Base-by-base conservation (phyloP, 2,329 filamentous ascomycete genomes). In the Hortaea sp. region DNA sequence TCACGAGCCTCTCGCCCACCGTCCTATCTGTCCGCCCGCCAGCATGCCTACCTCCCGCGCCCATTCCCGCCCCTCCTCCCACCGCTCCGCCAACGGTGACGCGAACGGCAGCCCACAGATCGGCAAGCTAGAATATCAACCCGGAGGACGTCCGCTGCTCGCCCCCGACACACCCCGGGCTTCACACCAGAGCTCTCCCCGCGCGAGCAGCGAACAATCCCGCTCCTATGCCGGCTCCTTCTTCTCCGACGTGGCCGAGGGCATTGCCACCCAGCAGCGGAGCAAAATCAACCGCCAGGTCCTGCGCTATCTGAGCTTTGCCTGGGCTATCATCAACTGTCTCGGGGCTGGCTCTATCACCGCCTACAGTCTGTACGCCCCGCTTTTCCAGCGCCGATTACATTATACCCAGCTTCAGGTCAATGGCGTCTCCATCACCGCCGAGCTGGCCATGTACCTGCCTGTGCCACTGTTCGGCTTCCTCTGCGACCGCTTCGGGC, bases 321-420 rank as follows among this genome's bases (percentile, higher is more conserved):
- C 64, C 29, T 81, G 75, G 74, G 78, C 77, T 32, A 69, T 82
- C 45, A 62, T 82, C 49, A 78, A 72, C 59, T 80, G 77, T 56
- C 76, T 95, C 30, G 92, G 86, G 63, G 90, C 88, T 29, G 92
- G 90, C 51, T 94, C 87, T 59, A 87, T 97, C 60, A 88, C 88
- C 42, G 85, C 88, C 42, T 98, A 92, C 71, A 95, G 88, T 32
- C 79, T 98, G 30, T 98, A 97, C 64, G 92, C 85, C 6, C 89
- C 87, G 55, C 75, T 94, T 41, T 88, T 98, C 69, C 87, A 95
- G 65, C 83, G 84, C 46, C 81, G 82, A 39, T 75, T 98, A 43
- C 84, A 81, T 61, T 98, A 97, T 68, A 84, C 82, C 3, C 92
- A 98, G 68, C 78, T 92, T 51, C 86, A 92, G 64, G 88, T 98